Conservation (phyloP, 179 eudicot species). For the Silene noctiflora region DNA sequence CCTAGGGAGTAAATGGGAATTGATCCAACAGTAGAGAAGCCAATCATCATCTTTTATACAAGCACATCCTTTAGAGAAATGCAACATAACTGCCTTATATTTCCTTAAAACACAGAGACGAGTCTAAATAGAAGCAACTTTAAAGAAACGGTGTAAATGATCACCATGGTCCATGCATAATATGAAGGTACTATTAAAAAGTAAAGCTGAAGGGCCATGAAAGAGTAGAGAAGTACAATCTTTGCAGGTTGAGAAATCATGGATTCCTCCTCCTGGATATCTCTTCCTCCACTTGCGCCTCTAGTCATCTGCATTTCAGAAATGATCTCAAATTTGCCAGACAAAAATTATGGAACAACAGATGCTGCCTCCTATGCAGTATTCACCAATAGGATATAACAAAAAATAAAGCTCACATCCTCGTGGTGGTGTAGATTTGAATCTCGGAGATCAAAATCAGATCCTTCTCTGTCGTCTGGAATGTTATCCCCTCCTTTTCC, state of each 20-base stretch:
- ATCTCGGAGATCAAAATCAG: constrained; percentile 26
- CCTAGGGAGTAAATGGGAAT: background rate
- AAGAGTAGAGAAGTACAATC: constrained; percentile 33
- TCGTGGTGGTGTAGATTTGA: constrained; percentile 35
- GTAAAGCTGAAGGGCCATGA: background rate
- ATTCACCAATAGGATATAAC: background rate
- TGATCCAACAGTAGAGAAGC: background rate
- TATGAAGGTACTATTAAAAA: background rate
- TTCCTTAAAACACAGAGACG: background rate
- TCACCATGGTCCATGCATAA: background rate
- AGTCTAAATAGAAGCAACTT: background rate
- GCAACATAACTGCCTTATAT: background rate
- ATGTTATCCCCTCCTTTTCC: constrained; percentile 38
- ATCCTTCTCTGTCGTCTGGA: constrained; percentile 31
- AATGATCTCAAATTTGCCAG: constrained; percentile 28
- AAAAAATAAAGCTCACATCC: constrained; percentile 39
- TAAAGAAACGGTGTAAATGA: background rate
- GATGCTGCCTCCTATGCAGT: background rate
- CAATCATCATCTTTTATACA: background rate
- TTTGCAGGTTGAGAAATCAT: constrained; percentile 44
- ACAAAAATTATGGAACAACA: background rate
- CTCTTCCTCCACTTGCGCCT: constrained; percentile 30
- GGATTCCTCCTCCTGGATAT: constrained; percentile 36
- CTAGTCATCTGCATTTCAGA: constrained; percentile 30
- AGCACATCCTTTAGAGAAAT: background rate